Conservation (phyloP, 768 basidiomycete genomes). For the Thelephora aurantiotincta region DNA sequence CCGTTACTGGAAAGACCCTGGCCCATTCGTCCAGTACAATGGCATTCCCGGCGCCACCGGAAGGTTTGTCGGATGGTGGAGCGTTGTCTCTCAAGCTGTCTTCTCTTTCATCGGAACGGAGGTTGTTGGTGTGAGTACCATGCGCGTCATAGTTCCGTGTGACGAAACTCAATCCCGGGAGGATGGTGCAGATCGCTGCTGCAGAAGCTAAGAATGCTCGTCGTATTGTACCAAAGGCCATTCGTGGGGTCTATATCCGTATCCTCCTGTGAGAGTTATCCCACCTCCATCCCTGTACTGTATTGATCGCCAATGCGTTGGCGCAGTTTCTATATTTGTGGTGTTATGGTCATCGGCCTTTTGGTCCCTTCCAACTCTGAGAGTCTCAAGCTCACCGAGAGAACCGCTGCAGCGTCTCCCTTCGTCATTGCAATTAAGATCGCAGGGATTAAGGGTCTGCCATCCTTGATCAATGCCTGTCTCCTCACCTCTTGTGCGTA, state of each 20-base stretch:
- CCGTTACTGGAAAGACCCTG: constrained; percentile 37
- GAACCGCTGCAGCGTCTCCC: constrained; percentile 31
- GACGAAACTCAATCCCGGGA: no score
- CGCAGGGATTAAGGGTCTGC: constrained; percentile 46
- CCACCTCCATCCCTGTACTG: neutral
- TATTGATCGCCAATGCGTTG: neutral
- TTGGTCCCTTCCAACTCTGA: constrained; percentile 34
- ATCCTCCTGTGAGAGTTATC: constrained; percentile 65
- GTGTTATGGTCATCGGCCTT: constrained; percentile 30
- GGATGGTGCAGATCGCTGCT: constrained; percentile 21
- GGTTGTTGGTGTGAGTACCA: constrained; percentile 23
- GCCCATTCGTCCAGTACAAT: constrained; percentile 35
- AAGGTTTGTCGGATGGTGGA: constrained; percentile 35
- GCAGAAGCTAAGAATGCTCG: constrained; percentile 39
- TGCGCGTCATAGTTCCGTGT: neutral
- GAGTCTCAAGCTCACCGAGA: constrained; percentile 21
- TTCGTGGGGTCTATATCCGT: constrained; percentile 38
- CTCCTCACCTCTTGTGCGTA: constrained; percentile 10
- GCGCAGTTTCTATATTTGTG: constrained; percentile 24
- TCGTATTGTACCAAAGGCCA: constrained; percentile 24
- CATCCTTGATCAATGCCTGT: constrained; percentile 22
- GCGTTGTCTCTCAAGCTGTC: constrained; percentile 42
- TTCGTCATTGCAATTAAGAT: constrained; percentile 44
- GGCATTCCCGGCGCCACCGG: constrained; percentile 29
- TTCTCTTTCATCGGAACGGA: constrained; percentile 51